Evolutionary conservation across 495 filamentous ascomycete genomes (phyloP).

Genomic region (Lentithecium fluviatile): DNA sequence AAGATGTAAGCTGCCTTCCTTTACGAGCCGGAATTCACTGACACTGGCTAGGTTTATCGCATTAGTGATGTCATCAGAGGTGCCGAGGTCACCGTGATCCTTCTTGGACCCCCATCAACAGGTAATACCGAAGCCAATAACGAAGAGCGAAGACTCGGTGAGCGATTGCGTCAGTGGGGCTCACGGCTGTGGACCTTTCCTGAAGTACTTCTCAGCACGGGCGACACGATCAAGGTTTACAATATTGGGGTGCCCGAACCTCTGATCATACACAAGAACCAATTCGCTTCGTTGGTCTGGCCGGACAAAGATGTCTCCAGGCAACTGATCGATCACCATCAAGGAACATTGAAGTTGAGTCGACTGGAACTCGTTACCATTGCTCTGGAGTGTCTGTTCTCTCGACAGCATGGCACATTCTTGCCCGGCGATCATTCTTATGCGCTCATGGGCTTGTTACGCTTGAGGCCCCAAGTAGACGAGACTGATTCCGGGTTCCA

Average conservation of each 20-base stretch:
- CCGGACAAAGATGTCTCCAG: slow-evolving; percentile 28
- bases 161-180: slow-evolving; percentile 46
- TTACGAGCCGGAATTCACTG: neutral
- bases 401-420: slow-evolving; percentile 22
- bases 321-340: slow-evolving; percentile 46
- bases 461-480: slow-evolving; percentile 40
- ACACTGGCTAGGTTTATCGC: slow-evolving; percentile 38
- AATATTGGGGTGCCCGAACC: neutral
- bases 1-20: slow-evolving; percentile 6
- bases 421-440: slow-evolving; percentile 46
- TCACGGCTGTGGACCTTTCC: slow-evolving; percentile 50
- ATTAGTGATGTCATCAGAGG: slow-evolving; percentile 47
- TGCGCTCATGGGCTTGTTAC: slow-evolving; percentile 49
- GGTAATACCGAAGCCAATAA: neutral
- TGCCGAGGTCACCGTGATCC: slow-evolving; percentile 38
- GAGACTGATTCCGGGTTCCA: slow-evolving; percentile 46
- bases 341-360: slow-evolving; percentile 41
- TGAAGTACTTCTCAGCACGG: slow-evolving; percentile 44
- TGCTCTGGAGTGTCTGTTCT: slow-evolving; percentile 35
- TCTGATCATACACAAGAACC: slow-evolving; percentile 8
- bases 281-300: slow-evolving; percentile 32
- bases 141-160: neutral
- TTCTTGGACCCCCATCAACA: slow-evolving; percentile 27
- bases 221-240: slow-evolving; percentile 35
- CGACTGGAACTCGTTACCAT: slow-evolving; percentile 42